A percentile compares a stretch with the other conserved stretches of the same genome.
These are phyloP conservation scores for Cryptosporidium canis DNA, from an alignment of 169 alveolate species.

Conservation along the genomic window DNA sequence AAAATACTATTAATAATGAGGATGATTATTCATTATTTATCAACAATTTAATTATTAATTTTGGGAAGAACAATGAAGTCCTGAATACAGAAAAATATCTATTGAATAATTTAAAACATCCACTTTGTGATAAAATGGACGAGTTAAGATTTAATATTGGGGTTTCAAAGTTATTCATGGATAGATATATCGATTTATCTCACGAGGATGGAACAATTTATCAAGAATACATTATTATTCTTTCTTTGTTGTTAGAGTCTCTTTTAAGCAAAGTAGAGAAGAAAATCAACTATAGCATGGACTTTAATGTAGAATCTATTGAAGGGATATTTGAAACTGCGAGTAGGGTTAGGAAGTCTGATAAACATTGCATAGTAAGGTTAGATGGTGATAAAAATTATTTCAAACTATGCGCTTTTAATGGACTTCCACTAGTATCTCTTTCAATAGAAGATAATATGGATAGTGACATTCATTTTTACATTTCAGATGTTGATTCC, in stretches of 20 bases:
- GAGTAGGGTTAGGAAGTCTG: not conserved
- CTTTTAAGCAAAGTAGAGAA: not conserved
- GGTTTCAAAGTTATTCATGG: constrained; percentile 7
- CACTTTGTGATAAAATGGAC: not conserved
- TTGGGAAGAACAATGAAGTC: not conserved
- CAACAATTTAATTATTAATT: not conserved
- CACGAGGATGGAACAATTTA: not conserved
- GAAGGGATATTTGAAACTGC: constrained; percentile 31
- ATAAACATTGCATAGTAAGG: not conserved
- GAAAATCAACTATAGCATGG: not conserved
- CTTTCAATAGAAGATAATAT: not conserved
- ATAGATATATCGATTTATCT: not conserved
- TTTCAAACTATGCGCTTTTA: not conserved
- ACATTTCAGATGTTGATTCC: not conserved
- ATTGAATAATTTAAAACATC: not conserved
- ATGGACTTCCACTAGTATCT: constrained; percentile 48
- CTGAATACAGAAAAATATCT: not conserved
- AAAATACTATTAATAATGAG: not conserved
- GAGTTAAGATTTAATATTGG: not conserved
- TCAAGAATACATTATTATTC: not conserved
- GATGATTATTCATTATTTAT: not conserved
- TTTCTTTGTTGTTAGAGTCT: constrained; percentile 36
- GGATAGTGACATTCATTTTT: not conserved
- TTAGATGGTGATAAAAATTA: not conserved
- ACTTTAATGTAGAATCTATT: constrained; percentile 16